Evolutionary conservation across 2,329 filamentous ascomycete species (phyloP), one percentile per base, ranked within the genome.

Genomic region (Pseudofabraea citricarpa): DNA sequence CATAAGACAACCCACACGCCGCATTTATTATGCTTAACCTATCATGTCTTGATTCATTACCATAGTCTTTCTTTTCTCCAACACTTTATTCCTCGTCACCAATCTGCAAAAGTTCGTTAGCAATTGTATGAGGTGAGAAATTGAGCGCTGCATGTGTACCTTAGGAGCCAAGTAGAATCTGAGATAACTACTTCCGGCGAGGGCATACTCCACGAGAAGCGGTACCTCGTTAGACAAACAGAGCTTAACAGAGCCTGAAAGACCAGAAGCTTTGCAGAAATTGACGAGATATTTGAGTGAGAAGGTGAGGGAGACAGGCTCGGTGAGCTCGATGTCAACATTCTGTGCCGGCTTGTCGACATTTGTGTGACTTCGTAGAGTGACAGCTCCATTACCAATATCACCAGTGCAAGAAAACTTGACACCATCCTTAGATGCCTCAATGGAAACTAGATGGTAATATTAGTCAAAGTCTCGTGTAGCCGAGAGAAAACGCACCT

Each of bases 261-360:
- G 75, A 41, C 81, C 83, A 51, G 89, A 86, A 24, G 94, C 94
- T 75, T 98, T 98, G 86, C 93, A 97, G 75, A 98, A 98, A 79
- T 97, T 97, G 77, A 95, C 88, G 3, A 98, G 84, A 72, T 98
- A 98, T 74, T 98, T 98, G 60, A 98, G 85, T 24, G 93, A 97
- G 74, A 98, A 98, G 39, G 91, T 97, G 51, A 98, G 79, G 26
- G 87, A 78, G 48, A 98, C 93, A 40, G 93, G 89, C 73, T 98
- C 94, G 29, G 81, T 85, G 49, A 98, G 81, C 62, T 90, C 82
- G 66, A 98, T 96, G 53, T 88, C 79, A 58, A 97, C 86, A 62
- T 90, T 87, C 62, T 85, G 74, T 8, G 87, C 80, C 37, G 88
- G 84, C 74, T 97, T 95, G 31, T 97, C 91, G 53, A 96, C 78